Evolutionary conservation across 805 yeast genomes (phyloP), one percentile per base, ranked within the genome.

Genomic region (Kodamaea restingae): DNA sequence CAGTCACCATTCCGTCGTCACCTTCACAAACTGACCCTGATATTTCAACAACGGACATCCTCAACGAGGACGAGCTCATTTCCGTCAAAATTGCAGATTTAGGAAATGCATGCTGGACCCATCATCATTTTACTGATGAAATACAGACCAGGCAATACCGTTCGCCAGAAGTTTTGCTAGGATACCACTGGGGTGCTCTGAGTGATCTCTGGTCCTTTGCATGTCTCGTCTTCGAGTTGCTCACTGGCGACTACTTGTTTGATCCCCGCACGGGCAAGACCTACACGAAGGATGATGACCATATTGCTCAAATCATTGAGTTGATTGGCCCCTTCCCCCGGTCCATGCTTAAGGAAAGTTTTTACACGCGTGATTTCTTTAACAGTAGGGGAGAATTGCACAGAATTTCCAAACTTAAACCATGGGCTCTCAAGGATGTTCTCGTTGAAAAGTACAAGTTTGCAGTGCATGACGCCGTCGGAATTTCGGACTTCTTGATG

Each of bases 131-230:
- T 54, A 78, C 85, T 4, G 76, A 78, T 50, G 84, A 80, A 51
- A 80, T 80, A 43, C 84, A 80, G 56, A 80, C 87, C 2, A 58
- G 87, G 41, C 85, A 80, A 50, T 80, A 80, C 51, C 58, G 87
- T 26, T 65, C 83, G 1, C 85, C 86, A 0, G 87, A 81, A 49
- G 74, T 79, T 2, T 65, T 81, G 4, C 54, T 81, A 28, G 80
- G 79, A 15, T 55, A 61, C 55, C 54, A 55, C 53, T 93, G 98
- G 98, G 98, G 98, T 1, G 88, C 95, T 38, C 80, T 91, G 39
- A 82, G 95, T 1, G 98, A 93, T 62, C 75, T 91, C 35, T 93
- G 98, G 98, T 85, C 96, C n/a, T 70, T 85, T 52, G 97, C 95
- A 0, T 90, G 98, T 63, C 64, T 93, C 52, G 70, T 85, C 1